Evolutionary conservation across 1,284 basidiomycete genomes (phyloP), one percentile per base, ranked within the genome.

Genomic region (Pseudozyma pruni): DNA sequence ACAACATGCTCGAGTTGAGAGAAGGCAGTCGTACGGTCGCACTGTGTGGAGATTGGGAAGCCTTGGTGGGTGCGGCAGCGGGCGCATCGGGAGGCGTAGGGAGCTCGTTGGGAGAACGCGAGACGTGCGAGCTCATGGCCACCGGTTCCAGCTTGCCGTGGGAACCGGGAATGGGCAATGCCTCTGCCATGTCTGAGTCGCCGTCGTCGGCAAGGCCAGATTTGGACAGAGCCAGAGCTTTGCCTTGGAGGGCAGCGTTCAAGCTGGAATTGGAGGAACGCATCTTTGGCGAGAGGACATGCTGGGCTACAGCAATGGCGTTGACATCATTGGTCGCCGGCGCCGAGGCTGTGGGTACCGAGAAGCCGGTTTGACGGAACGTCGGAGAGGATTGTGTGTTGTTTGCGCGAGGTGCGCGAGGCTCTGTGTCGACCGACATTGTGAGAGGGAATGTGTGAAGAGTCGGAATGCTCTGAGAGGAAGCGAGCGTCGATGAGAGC

Each of bases 71-170:
- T 13, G 54, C 53, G 10, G 75, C 49, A 2, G 44, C 32, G 4
- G 74, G 46, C 2, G 60, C 70, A 60, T 81, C 78, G 11, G 79
- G 78, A n/a, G 79, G 79, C 35, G 79, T 81, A 11, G 78, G 68
- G 9, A 80, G 31, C 17, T 80, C 76, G 40, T 61, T 63, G 16
- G 73, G 78, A 8, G 79, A 75, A 23, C 59, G 75, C 4, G 77
- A 78, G 6, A 52, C 46, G 31, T 71, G 63, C 25, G 61, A 54
- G 27, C 38, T 56, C 39, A 53, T 56, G 10, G 48, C 37, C 14
- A 33, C 44, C 2, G 70, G 58, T 11, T 51, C 61, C 8, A 46
- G 48, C 52, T 73, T 68, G 38, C 22, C 46, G 20, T 35, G 22
- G 4, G 59, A 52, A 25, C 64, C 55, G 1, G 72, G 76, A 8